Evolutionary conservation across 2,329 filamentous ascomycete species (phyloP), one percentile per base, ranked within the genome.

Genomic region (Xylariaceae sp.): DNA sequence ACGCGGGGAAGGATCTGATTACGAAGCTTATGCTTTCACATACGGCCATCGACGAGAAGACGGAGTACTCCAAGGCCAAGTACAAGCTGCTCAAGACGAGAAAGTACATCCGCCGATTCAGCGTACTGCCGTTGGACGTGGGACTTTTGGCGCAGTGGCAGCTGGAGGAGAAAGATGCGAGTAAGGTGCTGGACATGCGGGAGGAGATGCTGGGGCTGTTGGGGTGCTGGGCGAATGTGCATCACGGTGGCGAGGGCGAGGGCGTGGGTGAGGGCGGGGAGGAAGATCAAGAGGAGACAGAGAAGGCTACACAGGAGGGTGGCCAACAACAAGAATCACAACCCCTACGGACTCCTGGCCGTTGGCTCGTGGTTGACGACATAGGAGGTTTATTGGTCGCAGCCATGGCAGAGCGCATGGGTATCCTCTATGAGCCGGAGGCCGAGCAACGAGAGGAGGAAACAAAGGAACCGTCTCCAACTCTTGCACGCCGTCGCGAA

Each of bases 71-170:
- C 2, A 72, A 96, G 43, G 90, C 91, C 33, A 98, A 98, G 64
- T 98, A 98, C 66, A 95, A 93, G 57, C 71, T 97, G 15, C 75
- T 95, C 34, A 98, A 98, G 69, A 85, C 87, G 50, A 90, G 84
- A 61, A 98, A 98, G 66, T 97, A 95, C 62, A 77, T 97, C 49
- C 83, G 86, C 55, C 76, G 89, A 11, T 97, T 98, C 58, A 88
- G 86, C 0, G 79, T 93, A 2, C 64, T 95, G 38, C 91, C 91
- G 0, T 68, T 97, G 52, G 89, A 96, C 57, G 81, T 94, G 12
- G 75, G 82, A 0, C 75, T 81, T 49, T 70, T 97, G 47, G 81
- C 82, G 16, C 79, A 89, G 52, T 94, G 85, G 71, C 73, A 91
- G 56, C 67, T 95, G 37, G 74, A 84, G 42, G 87, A 94, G 54